Evolutionary conservation across 345 rosid species (phyloP).

Genomic region (Populus euphratica): DNA sequence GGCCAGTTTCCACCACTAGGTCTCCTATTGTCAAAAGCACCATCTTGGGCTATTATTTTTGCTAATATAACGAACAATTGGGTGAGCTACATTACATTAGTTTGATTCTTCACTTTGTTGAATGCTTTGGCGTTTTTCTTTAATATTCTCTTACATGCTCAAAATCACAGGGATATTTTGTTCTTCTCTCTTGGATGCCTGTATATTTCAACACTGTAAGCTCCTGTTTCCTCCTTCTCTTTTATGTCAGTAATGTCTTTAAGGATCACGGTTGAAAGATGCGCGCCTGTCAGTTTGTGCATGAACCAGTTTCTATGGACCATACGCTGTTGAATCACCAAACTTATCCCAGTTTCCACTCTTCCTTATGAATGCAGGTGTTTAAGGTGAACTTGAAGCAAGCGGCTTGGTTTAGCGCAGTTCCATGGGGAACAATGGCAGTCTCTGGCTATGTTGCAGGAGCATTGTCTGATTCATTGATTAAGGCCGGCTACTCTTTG

Average conservation of each 20-base stretch:
- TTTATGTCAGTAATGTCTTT: background rate
- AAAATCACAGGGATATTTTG: constrained; percentile 80
- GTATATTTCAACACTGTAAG: constrained; percentile 84
- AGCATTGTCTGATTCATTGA: constrained; percentile 57
- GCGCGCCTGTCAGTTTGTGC: background rate
- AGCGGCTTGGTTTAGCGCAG: constrained; percentile 98
- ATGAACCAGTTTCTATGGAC: background rate
- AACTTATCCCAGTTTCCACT: too few relatives aligned
- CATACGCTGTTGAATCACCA: background rate
- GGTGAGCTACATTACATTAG: constrained; percentile 43
- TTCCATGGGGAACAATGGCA: constrained; percentile 97
- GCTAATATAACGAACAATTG: constrained; percentile 90
- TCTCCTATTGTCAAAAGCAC: constrained; percentile 58
- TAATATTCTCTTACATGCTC: constrained; percentile 7
- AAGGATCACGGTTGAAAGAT: background rate
- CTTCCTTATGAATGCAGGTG: constrained; percentile 40
- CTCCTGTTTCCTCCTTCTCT: background rate
- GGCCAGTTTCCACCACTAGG: constrained; percentile 48
- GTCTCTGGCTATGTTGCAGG: constrained; percentile 80
- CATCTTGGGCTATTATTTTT: constrained; percentile 83
- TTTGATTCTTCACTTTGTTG: background rate
- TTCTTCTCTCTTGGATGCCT: constrained; percentile 98
- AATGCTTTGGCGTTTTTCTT: background rate
- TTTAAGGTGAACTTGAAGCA: constrained; percentile 84
- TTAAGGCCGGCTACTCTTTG: constrained; percentile 67